These are phyloP conservation scores for Talaromyces nanjingensis DNA, from an alignment of 495 filamentous ascomycete genomes.

Conservation along the genomic window DNA sequence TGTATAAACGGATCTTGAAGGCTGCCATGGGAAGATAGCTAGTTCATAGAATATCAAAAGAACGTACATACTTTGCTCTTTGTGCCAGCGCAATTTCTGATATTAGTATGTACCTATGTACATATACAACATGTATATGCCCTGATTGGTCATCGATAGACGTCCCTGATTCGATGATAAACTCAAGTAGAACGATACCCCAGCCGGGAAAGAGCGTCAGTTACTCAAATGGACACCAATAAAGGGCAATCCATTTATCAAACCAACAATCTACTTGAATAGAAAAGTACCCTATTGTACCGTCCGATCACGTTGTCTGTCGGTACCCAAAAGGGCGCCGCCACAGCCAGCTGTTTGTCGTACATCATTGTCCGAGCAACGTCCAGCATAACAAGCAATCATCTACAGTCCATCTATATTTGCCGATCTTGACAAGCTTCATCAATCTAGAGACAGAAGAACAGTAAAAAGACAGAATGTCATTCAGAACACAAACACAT, in stretches of 20 bases:
- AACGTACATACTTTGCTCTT: background rate
- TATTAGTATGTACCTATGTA: background rate
- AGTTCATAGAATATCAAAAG: background rate
- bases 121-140: slow-evolving; percentile 1
- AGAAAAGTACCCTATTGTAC: background rate
- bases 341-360: background rate
- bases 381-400: background rate
- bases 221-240: background rate
- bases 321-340: background rate
- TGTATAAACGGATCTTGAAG: background rate
- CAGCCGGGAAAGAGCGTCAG: background rate
- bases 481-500: background rate
- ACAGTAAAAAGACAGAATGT: background rate
- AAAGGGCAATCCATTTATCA: background rate
- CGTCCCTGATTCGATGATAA: background rate
- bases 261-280: background rate
- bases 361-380: background rate
- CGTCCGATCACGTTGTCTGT: background rate
- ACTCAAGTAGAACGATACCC: background rate
- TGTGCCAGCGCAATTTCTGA: background rate
- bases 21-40: background rate
- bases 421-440: background rate
- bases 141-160: background rate
- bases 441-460: background rate
- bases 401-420: background rate